phyloP scores from a whole-genome alignment of 305 asterid genomes.

The Ilex paraguariensis region DNA sequence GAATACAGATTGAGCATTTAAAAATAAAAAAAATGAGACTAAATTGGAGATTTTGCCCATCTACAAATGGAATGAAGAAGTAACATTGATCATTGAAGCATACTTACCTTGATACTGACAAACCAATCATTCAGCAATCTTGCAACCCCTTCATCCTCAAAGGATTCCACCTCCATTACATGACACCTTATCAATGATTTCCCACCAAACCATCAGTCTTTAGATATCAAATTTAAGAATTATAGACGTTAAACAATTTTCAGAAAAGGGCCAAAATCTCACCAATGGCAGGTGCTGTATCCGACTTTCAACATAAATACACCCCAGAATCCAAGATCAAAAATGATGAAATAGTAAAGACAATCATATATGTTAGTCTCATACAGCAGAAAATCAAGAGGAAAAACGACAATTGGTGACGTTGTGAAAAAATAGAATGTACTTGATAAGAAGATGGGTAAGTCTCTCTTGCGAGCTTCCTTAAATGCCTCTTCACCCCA shows the following conservation, averaged over 20 bases:
- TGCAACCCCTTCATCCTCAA: slow-evolving; percentile 78
- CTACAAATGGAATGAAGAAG: not conserved
- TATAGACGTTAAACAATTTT: not conserved
- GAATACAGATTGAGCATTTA: not conserved
- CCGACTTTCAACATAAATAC: slow-evolving; percentile 58
- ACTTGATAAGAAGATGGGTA: slow-evolving; percentile 89
- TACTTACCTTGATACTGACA: slow-evolving; percentile 76
- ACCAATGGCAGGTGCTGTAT: slow-evolving; percentile 99
- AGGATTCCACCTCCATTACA: slow-evolving; percentile 98
- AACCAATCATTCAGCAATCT: slow-evolving; percentile 85
- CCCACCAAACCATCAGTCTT: not conserved
- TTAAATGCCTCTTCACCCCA: slow-evolving; percentile 96
- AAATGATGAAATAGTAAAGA: not conserved
- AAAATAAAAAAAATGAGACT: not conserved
- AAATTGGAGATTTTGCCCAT: not conserved
- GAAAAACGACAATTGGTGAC: not conserved
- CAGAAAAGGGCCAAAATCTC: slow-evolving; percentile 22
- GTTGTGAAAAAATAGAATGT: slow-evolving; percentile 7
- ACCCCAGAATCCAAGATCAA: slow-evolving; percentile 7
- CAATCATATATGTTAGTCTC: not conserved
- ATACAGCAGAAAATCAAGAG: not conserved
- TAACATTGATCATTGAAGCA: not conserved
- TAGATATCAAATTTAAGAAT: not conserved
- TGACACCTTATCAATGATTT: slow-evolving; percentile 63
- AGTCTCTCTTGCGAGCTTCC: slow-evolving; percentile 82